Evolutionary conservation across 345 rosid species (phyloP).

Genomic region (Gossypium herbaceum): DNA sequence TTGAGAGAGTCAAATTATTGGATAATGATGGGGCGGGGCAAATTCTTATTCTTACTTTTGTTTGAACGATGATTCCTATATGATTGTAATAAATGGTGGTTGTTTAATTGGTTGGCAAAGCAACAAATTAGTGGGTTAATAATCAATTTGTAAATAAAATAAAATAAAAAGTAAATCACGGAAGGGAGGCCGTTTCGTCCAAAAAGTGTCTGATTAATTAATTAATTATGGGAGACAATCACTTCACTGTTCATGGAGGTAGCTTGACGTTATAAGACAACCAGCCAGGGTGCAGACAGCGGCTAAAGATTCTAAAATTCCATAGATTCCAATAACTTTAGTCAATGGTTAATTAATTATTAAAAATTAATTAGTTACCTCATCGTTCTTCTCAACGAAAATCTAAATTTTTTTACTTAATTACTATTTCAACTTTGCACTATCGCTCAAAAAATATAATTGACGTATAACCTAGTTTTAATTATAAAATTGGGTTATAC

Average conservation of each 20-base stretch:
- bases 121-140: not conserved
- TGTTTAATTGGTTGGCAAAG: not conserved
- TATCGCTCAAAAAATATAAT: too few species aligned
- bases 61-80: not conserved
- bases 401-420: not conserved
- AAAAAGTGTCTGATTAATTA: not conserved
- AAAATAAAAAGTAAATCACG: not conserved
- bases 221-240: not conserved
- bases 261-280: not conserved
- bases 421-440: too few species aligned
- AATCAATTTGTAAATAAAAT: not conserved
- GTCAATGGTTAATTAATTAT: not conserved
- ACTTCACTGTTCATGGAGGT: not conserved
- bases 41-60: not conserved
- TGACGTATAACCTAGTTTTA: too few species aligned
- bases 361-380: not conserved
- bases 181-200: not conserved
- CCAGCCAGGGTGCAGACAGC: not conserved
- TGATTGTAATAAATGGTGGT: too few species aligned
- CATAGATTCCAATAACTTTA: not conserved
- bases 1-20: not conserved
- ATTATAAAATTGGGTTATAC: too few species aligned
- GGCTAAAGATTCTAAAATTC: not conserved
- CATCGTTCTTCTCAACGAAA: not conserved
- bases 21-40: not conserved